These are phyloP conservation scores for Onygenales sp. DNA, from an alignment of 2,329 filamentous ascomycete species.

Conservation along the genomic window DNA sequence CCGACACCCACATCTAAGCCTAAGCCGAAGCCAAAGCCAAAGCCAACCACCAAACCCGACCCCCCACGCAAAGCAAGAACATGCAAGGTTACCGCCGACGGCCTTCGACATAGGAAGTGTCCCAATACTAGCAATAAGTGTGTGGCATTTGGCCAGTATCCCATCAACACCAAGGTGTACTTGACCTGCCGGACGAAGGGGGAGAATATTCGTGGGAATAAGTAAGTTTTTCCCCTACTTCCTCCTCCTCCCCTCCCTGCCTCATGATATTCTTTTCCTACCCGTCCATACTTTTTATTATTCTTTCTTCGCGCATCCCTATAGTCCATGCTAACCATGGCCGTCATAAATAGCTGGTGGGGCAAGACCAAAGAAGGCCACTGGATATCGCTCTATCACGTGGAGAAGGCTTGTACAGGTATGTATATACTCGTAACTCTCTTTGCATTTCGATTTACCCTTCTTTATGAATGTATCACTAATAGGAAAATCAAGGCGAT, in stretches of 20 bases:
- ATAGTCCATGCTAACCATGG: too few species aligned
- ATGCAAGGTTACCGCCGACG: slow-evolving; percentile 1
- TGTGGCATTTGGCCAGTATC: neutral
- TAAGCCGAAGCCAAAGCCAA: neutral
- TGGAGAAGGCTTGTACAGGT: too few species aligned
- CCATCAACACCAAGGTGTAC: neutral
- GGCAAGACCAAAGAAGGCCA: too few species aligned
- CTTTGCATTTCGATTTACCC: too few species aligned
- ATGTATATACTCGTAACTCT: too few species aligned
- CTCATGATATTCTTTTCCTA: too few species aligned
- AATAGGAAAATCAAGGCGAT: too few species aligned
- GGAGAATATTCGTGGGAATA: neutral
- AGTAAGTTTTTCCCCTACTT: neutral
- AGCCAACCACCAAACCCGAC: neutral
- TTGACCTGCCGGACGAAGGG: neutral
- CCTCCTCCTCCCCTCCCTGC: slow-evolving; percentile 19
- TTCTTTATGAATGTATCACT: too few species aligned
- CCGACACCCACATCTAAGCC: neutral
- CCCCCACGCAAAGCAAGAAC: neutral
- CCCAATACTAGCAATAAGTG: slow-evolving; percentile 1
- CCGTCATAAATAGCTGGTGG: too few species aligned
- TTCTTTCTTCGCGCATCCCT: too few species aligned
- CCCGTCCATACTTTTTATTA: too few species aligned
- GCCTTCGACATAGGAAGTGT: neutral
- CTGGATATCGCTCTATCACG: too few species aligned